Evolutionary conservation across 441 rosid species (phyloP).

Genomic region (Adansonia rubrostipa): DNA sequence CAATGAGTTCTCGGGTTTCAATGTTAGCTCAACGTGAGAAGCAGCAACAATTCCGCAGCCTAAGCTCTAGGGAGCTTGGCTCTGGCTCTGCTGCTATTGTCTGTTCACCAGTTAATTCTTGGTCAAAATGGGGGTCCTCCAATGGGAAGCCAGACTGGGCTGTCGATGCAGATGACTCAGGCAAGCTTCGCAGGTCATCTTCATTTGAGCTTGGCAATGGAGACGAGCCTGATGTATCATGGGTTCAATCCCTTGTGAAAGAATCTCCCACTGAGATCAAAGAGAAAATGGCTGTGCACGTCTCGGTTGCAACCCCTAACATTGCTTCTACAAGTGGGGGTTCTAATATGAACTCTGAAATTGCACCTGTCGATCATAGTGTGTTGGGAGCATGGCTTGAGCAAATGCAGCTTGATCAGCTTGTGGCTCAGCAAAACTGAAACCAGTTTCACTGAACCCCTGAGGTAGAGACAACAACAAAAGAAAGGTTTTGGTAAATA

Average conservation of each 20-base stretch:
- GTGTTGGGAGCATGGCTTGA: too few relatives aligned
- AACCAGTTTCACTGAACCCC: slow-evolving; percentile 25
- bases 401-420: too few relatives aligned
- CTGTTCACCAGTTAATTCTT: slow-evolving; percentile 62
- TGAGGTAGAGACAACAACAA: slow-evolving; percentile 41
- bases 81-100: slow-evolving; percentile 52
- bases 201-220: slow-evolving; percentile 65
- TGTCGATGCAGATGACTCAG: slow-evolving; percentile 52
- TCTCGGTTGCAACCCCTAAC: slow-evolving; percentile 33
- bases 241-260: slow-evolving; percentile 78
- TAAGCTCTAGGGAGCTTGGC: slow-evolving; percentile 70
- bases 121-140: slow-evolving; percentile 75
- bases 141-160: slow-evolving; percentile 75
- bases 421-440: too few relatives aligned
- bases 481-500: slow-evolving; percentile 65
- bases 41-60: slow-evolving; percentile 69
- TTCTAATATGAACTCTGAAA: slow-evolving; percentile 43
- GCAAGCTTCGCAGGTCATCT: slow-evolving; percentile 52
- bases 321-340: slow-evolving; percentile 40
- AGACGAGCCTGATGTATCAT: slow-evolving; percentile 74
- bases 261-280: slow-evolving; percentile 61
- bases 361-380: neutral
- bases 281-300: slow-evolving; percentile 48
- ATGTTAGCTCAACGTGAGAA: slow-evolving; percentile 68
- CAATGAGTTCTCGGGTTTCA: slow-evolving; percentile 65